These are phyloP conservation scores for Rhodotorula babjevae DNA, from an alignment of 768 basidiomycete species.

Conservation along the genomic window DNA sequence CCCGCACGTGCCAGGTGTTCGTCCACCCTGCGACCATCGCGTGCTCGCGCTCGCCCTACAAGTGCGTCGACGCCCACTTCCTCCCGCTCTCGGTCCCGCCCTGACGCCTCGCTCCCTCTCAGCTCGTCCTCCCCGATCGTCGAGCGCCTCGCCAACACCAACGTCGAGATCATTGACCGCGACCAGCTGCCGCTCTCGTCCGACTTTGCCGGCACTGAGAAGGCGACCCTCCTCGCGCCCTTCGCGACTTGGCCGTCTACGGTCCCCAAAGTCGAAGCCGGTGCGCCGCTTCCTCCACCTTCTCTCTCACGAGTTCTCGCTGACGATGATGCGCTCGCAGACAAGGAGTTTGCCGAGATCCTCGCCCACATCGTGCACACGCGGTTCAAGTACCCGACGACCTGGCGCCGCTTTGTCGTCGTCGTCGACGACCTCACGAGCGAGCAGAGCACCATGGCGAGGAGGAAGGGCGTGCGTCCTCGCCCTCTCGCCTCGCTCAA, in stretches of 20 bases:
- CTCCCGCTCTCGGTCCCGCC: background rate
- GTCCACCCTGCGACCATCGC: conserved; percentile 19
- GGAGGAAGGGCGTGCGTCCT: conserved; percentile 9
- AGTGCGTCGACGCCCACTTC: background rate
- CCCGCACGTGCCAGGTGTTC: background rate
- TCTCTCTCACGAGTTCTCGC: too few species aligned
- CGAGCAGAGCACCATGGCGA: background rate
- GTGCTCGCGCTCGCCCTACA: background rate
- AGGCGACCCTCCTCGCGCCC: background rate
- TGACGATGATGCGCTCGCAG: background rate
- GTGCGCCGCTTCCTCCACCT: background rate
- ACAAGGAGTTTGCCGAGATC: conserved; percentile 15
- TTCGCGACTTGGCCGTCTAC: background rate
- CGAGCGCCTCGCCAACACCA: background rate
- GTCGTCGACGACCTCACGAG: conserved; percentile 2
- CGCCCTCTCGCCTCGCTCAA: background rate
- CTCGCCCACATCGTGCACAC: background rate
- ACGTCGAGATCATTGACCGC: conserved; percentile 4
- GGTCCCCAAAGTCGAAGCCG: background rate
- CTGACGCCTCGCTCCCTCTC: background rate
- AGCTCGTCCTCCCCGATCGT: conserved; percentile 6
- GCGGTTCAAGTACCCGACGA: conserved; percentile 1
- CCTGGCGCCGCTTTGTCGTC: conserved; percentile 19
- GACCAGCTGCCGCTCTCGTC: background rate
- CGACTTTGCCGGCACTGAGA: background rate